phyloP scores from a whole-genome alignment of 805 yeast species.

The Suhomyces prunicola region DNA sequence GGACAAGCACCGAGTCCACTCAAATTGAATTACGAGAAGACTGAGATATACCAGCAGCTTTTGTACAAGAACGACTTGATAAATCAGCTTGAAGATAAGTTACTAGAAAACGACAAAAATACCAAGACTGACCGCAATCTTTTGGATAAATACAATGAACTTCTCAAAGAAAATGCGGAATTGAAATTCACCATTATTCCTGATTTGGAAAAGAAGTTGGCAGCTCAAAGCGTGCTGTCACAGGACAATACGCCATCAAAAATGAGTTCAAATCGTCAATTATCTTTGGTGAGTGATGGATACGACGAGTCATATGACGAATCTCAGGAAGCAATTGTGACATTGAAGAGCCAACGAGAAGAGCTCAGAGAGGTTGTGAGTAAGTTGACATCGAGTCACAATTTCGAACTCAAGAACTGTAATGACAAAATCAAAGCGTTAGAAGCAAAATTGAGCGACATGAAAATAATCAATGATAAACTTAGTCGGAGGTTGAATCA shows the following conservation, averaged over 20 bases:
- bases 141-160: slow-evolving; percentile 36
- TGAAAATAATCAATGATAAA: slow-evolving; percentile 31
- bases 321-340: slow-evolving; percentile 9
- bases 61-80: slow-evolving; percentile 47
- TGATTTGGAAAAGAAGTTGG: slow-evolving; percentile 36
- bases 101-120: slow-evolving; percentile 32
- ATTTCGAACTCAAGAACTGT: slow-evolving; percentile 33
- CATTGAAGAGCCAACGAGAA: slow-evolving; percentile 32
- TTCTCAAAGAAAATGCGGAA: slow-evolving; percentile 40
- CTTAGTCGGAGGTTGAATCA: slow-evolving; percentile 23
- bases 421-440: slow-evolving; percentile 33
- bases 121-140: slow-evolving; percentile 29
- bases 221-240: not conserved
- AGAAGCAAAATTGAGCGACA: slow-evolving; percentile 29
- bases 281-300: slow-evolving; percentile 6
- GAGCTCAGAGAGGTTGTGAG: slow-evolving; percentile 40
- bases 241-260: not conserved
- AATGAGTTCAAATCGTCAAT: slow-evolving; percentile 3
- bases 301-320: slow-evolving; percentile 10
- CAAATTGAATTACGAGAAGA: slow-evolving; percentile 55
- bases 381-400: slow-evolving; percentile 34
- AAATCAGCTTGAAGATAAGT: slow-evolving; percentile 45
- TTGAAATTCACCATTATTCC: slow-evolving; percentile 46
- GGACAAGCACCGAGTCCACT: slow-evolving; percentile 52
- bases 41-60: slow-evolving; percentile 48